Evolutionary conservation across 2,329 filamentous ascomycete species (phyloP).

Genomic region (Sporothrix variecibatus): DNA sequence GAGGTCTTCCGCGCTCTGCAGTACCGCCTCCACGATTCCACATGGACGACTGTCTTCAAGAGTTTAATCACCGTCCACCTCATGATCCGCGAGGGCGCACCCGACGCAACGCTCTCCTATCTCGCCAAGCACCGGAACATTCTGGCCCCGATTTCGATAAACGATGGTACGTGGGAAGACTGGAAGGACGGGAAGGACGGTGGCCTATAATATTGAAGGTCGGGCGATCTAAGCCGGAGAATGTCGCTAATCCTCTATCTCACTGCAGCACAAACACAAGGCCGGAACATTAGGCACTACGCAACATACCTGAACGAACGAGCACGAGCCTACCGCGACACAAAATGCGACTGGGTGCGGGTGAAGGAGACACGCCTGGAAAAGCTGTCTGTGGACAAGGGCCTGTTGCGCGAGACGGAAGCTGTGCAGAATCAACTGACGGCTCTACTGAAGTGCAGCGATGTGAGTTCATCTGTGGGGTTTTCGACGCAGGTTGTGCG

Average conservation of each 20-base stretch:
- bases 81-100: conserved; percentile 94
- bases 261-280: conserved; percentile 80
- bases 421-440: conserved; percentile 84
- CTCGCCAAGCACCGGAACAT: conserved; percentile 79
- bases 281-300: conserved; percentile 91
- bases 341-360: conserved; percentile 87
- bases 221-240: not conserved
- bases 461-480: conserved; percentile 48
- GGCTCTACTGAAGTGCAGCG: conserved; percentile 85
- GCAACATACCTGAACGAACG: conserved; percentile 82
- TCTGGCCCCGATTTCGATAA: conserved; percentile 86
- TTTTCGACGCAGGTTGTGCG: not conserved
- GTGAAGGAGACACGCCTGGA: conserved; percentile 80
- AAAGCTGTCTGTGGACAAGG: conserved; percentile 85
- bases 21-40: conserved; percentile 86
- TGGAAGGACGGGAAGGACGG: conserved; percentile 38
- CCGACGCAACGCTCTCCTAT: conserved; percentile 83
- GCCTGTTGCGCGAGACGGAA: conserved; percentile 87
- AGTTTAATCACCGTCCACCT: conserved; percentile 91
- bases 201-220: not conserved
- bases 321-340: conserved; percentile 78
- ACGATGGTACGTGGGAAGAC: conserved; percentile 65
- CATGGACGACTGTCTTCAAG: conserved; percentile 99
- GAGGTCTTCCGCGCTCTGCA: conserved; percentile 94
- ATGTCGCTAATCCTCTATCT: not conserved